phyloP scores from a whole-genome alignment of 352 stramenopile genomes.

The Globisporangium carolinianum region DNA sequence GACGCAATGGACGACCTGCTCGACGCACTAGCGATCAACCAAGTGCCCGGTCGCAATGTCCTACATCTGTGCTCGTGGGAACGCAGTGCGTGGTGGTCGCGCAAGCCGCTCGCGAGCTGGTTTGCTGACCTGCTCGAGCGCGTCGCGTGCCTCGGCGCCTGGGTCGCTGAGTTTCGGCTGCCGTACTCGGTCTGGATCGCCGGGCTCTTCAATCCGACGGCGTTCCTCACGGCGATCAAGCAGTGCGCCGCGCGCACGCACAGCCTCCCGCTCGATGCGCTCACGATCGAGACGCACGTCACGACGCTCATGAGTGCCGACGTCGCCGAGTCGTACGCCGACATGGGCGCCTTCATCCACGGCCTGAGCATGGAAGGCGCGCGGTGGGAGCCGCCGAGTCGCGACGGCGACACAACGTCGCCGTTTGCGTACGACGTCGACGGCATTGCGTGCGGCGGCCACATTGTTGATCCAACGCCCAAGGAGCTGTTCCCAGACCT shows the following conservation, averaged over 20 bases:
- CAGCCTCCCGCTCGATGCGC: slow-evolving; percentile 85
- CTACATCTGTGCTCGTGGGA: slow-evolving; percentile 77
- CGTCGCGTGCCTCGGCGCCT: slow-evolving; percentile 50
- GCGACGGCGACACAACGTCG: slow-evolving; percentile 78
- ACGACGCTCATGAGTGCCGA: slow-evolving; percentile 64
- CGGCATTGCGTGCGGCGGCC: slow-evolving; percentile 77
- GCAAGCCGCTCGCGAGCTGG: slow-evolving; percentile 74
- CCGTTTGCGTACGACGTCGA: slow-evolving; percentile 83
- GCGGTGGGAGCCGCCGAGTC: slow-evolving; percentile 69
- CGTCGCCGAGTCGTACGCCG: slow-evolving; percentile 57
- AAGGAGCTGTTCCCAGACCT: slow-evolving; percentile 90
- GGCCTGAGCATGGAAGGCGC: slow-evolving; percentile 94
- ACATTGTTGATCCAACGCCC: slow-evolving; percentile 84
- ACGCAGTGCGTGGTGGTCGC: slow-evolving; percentile 74
- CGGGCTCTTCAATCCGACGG: slow-evolving; percentile 74
- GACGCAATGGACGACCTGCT: slow-evolving; percentile 87
- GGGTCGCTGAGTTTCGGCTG: slow-evolving; percentile 61
- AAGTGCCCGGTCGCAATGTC: slow-evolving; percentile 71
- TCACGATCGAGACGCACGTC: slow-evolving; percentile 93
- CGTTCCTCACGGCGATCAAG: slow-evolving; percentile 84
- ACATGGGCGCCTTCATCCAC: slow-evolving; percentile 91
- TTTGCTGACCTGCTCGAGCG: slow-evolving; percentile 79
- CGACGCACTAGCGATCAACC: slow-evolving; percentile 50
- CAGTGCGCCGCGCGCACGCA: slow-evolving; percentile 82
- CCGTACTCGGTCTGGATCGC: slow-evolving; percentile 82